Percentiles rank a stretch among this genome's conserved stretches.
phyloP scores from a whole-genome alignment of 148 eudicot species.

The Amaranthus palmeri region DNA sequence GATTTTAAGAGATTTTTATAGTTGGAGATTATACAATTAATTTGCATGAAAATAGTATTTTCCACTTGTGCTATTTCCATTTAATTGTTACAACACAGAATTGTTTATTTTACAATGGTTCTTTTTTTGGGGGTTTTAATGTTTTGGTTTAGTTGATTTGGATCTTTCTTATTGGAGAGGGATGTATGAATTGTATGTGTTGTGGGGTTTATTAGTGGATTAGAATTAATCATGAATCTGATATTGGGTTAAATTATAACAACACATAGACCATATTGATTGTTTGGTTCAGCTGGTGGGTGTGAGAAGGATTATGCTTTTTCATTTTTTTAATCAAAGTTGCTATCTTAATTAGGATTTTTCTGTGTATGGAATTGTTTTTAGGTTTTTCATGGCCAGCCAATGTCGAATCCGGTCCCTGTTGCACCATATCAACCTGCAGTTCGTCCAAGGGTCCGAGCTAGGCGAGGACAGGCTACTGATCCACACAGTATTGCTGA shows the following conservation, averaged over 20 bases:
- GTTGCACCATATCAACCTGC: slow-evolving; percentile 53
- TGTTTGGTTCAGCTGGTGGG: background rate
- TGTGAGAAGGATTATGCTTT: slow-evolving; percentile 1
- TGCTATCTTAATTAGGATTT: slow-evolving; percentile 6
- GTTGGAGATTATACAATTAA: background rate
- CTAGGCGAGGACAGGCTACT: slow-evolving; percentile 78
- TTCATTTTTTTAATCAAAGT: slow-evolving; percentile 10
- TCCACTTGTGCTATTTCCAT: no score
- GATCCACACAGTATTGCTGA: slow-evolving; percentile 88
- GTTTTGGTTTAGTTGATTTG: background rate
- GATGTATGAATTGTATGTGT: background rate
- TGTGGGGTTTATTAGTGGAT: background rate
- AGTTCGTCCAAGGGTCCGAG: slow-evolving; percentile 62
- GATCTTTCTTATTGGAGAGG: background rate
- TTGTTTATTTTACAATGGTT: no score
- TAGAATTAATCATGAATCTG: background rate
- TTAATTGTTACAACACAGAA: no score
- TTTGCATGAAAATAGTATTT: no score
- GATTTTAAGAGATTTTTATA: background rate
- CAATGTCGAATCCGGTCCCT: slow-evolving; percentile 49
- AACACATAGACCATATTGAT: background rate
- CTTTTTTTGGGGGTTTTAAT: no score
- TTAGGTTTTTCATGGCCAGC: slow-evolving; percentile 61
- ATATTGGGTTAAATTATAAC: slow-evolving; percentile 2
- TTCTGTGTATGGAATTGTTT: slow-evolving; percentile 9